Conservation (phyloP, 768 basidiomycete species). For the Strobilomyces dryophilus region DNA sequence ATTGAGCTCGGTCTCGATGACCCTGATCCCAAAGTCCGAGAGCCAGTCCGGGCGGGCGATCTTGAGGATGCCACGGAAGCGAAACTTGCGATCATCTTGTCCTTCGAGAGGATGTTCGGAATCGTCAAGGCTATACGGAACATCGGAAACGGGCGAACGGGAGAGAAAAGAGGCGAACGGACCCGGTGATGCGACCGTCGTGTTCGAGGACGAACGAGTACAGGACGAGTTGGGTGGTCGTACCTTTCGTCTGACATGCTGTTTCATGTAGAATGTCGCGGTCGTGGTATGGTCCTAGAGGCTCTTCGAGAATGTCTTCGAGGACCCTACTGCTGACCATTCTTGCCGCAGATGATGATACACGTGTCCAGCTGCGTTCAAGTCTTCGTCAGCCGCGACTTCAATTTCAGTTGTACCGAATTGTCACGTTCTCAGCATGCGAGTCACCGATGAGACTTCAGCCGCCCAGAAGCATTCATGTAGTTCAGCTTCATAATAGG, state of each 20-base stretch:
- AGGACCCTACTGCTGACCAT: slow-evolving; percentile 20
- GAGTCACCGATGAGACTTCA: too few species aligned
- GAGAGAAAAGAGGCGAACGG: slow-evolving; percentile 12
- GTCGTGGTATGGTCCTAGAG: slow-evolving; percentile 31
- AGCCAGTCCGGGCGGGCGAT: slow-evolving; percentile 48
- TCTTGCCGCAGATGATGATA: background rate
- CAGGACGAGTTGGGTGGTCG: slow-evolving; percentile 14
- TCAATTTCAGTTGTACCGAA: too few species aligned
- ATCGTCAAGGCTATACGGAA: slow-evolving; percentile 40
- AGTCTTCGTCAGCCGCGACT: too few species aligned
- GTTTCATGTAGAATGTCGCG: slow-evolving; percentile 19
- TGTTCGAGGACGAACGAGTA: slow-evolving; percentile 30
- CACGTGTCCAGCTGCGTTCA: too few species aligned
- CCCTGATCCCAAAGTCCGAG: slow-evolving; percentile 39
- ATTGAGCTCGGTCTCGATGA: slow-evolving; percentile 43
- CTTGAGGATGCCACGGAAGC: slow-evolving; percentile 49
- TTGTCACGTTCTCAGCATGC: too few species aligned
- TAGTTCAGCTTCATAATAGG: too few species aligned
- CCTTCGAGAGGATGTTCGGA: slow-evolving; percentile 38
- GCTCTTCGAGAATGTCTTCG: slow-evolving; percentile 21
- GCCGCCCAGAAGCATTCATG: too few species aligned
- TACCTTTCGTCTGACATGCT: slow-evolving; percentile 13
- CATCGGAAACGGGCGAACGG: slow-evolving; percentile 2
- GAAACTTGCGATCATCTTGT: slow-evolving; percentile 32
- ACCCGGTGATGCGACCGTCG: slow-evolving; percentile 25